Percentiles rank a stretch among this genome's conserved stretches.
Evolutionary conservation across 2,329 filamentous ascomycete species (phyloP).

Genomic region (Diaporthe ilicicola): DNA sequence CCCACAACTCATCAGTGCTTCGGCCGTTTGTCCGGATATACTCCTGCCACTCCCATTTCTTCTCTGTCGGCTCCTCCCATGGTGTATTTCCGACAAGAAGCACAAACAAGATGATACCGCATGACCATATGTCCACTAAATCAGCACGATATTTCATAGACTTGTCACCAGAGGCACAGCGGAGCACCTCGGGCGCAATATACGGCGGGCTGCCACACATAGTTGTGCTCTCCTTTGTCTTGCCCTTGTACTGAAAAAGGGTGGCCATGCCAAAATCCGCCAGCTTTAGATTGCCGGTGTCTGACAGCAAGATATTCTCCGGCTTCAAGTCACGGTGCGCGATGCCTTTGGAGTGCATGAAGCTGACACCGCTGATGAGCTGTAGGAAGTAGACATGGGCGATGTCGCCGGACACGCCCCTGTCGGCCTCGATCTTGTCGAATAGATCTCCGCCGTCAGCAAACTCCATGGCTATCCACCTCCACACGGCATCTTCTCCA

Average conservation of each 20-base stretch:
- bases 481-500: slow-evolving; percentile 86
- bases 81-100: slow-evolving; percentile 95
- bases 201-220: slow-evolving; percentile 97
- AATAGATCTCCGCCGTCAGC: slow-evolving; percentile 96
- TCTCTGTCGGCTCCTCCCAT: slow-evolving; percentile 89
- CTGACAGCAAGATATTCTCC: slow-evolving; percentile 92
- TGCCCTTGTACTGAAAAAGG: slow-evolving; percentile 88
- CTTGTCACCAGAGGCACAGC: slow-evolving; percentile 57
- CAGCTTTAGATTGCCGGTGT: slow-evolving; percentile 87
- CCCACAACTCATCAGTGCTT: slow-evolving; percentile 87
- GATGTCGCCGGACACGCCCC: slow-evolving; percentile 92
- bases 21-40: slow-evolving; percentile 83
- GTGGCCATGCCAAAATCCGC: slow-evolving; percentile 97
- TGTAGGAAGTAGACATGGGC: slow-evolving; percentile 97
- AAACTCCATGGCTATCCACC: slow-evolving; percentile 98
- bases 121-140: slow-evolving; percentile 94
- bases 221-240: slow-evolving; percentile 82
- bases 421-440: slow-evolving; percentile 98
- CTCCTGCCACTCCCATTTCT: slow-evolving; percentile 91
- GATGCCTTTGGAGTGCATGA: slow-evolving; percentile 95
- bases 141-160: slow-evolving; percentile 76
- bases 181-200: slow-evolving; percentile 90
- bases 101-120: slow-evolving; percentile 97
- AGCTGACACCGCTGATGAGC: slow-evolving; percentile 87
- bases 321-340: slow-evolving; percentile 93